Conservation (phyloP, 345 rosid species). For the Dovyalis caffra region DNA sequence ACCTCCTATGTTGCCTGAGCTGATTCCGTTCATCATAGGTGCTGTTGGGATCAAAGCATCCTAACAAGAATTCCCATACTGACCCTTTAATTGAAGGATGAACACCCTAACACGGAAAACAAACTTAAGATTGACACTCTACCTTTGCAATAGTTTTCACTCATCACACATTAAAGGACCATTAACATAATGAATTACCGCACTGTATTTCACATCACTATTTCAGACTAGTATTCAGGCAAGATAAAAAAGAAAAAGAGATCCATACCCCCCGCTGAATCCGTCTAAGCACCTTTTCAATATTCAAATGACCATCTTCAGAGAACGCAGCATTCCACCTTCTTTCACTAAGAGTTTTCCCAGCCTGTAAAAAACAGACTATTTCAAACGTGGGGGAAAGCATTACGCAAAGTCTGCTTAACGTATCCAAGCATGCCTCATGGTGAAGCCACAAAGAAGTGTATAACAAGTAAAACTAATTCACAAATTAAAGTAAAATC, state of each 20-base stretch:
- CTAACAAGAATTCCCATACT: constrained; percentile 94
- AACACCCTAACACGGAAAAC: constrained; percentile 62
- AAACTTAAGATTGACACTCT: constrained; percentile 16
- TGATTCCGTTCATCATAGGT: constrained; percentile 66
- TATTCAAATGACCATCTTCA: constrained; percentile 78
- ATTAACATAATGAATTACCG: not conserved
- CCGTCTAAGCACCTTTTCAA: constrained; percentile 78
- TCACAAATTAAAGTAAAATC: not conserved
- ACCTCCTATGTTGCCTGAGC: constrained; percentile 71
- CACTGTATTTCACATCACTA: not conserved
- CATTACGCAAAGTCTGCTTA: not conserved
- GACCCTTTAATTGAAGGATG: constrained; percentile 91
- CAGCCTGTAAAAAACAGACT: constrained; percentile 48
- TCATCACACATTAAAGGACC: not conserved
- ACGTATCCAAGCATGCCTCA: not conserved
- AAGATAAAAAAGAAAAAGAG: constrained; percentile 1
- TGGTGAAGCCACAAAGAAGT: not conserved
- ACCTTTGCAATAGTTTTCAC: not conserved
- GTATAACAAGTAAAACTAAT: too few relatives aligned
- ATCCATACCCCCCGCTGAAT: constrained; percentile 85
- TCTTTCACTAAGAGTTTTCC: constrained; percentile 86
- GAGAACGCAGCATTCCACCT: constrained; percentile 92
- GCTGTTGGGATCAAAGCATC: constrained; percentile 93
- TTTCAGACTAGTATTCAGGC: not conserved
- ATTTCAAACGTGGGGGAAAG: not conserved